These are phyloP conservation scores for Pilaira anomala DNA, from an alignment of 192 early-diverging fungal species.

Conservation along the genomic window DNA sequence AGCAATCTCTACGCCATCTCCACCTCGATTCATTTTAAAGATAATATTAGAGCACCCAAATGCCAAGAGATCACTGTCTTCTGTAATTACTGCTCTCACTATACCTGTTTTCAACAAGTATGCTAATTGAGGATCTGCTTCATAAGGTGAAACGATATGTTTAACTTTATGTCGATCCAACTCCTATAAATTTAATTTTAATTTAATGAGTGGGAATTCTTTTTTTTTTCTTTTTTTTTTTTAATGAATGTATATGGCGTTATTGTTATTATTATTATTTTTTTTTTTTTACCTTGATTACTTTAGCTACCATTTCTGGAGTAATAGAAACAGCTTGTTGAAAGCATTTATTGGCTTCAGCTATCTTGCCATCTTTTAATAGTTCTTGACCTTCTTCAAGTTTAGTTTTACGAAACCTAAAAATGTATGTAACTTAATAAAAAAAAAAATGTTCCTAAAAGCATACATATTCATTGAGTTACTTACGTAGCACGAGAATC, in stretches of 20 bases:
- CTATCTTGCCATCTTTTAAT: not conserved
- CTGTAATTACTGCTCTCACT: conserved; percentile 81
- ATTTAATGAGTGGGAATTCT: not conserved
- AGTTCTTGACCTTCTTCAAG: not conserved
- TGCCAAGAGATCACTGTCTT: conserved; percentile 93
- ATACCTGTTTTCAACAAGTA: conserved; percentile 67
- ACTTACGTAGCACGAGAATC: conserved; percentile 54
- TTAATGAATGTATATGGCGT: conserved; percentile 19
- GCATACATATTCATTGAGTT: not conserved
- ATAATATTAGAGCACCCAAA: conserved; percentile 89
- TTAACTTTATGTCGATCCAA: conserved; percentile 61
- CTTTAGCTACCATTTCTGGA: conserved; percentile 1
- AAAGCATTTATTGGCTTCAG: conserved; percentile 3
- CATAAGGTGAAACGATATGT: conserved; percentile 92
- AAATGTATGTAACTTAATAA: conserved; percentile 6
- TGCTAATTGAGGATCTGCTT: conserved; percentile 95
- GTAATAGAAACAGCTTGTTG: not conserved
- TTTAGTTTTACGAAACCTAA: not conserved
- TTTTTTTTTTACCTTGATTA: conserved; percentile 13
- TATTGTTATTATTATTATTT: not conserved
- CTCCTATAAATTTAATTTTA: conserved; percentile 33
- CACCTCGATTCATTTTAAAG: conserved; percentile 78
- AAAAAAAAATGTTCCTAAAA: not conserved
- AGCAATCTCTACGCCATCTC: conserved; percentile 63
- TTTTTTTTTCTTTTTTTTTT: conserved; percentile 18